Conservation (phyloP, 192 early-diverging fungal genomes). For the Coemansia sp. region DNA sequence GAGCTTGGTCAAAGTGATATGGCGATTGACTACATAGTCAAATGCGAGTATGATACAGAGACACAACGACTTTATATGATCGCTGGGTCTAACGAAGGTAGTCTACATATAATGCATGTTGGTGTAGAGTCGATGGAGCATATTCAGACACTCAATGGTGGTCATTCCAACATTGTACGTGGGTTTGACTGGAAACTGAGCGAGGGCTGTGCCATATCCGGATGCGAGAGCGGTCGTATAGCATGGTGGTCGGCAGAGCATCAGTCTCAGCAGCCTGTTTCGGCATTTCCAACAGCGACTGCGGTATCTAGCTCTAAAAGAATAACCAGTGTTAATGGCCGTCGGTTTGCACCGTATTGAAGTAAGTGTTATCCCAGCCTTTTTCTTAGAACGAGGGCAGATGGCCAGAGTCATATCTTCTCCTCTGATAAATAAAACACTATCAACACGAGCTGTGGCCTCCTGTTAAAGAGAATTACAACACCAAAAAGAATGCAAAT, state of each 20-base stretch:
- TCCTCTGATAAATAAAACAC: too few species aligned
- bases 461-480: too few species aligned
- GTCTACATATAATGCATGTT: constrained; percentile 80
- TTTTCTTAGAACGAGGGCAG: not conserved
- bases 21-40: constrained; percentile 78
- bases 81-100: constrained; percentile 73
- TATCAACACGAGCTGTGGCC: too few species aligned
- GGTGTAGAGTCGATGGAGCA: constrained; percentile 70
- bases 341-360: constrained; percentile 34
- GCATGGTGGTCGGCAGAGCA: constrained; percentile 60
- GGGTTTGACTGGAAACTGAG: constrained; percentile 70
- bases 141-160: constrained; percentile 72
- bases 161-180: constrained; percentile 85
- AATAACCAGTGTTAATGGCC: constrained; percentile 2
- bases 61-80: constrained; percentile 74
- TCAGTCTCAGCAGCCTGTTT: constrained; percentile 1
- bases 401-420: not conserved
- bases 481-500: too few species aligned
- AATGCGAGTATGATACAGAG: constrained; percentile 70
- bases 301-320: constrained; percentile 5
- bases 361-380: not conserved
- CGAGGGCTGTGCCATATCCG: constrained; percentile 62
- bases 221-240: constrained; percentile 78
- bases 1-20: constrained; percentile 44
- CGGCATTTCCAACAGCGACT: not conserved